Evolutionary conservation across 148 eudicot genomes (phyloP).

Genomic region (Cornus florida): DNA sequence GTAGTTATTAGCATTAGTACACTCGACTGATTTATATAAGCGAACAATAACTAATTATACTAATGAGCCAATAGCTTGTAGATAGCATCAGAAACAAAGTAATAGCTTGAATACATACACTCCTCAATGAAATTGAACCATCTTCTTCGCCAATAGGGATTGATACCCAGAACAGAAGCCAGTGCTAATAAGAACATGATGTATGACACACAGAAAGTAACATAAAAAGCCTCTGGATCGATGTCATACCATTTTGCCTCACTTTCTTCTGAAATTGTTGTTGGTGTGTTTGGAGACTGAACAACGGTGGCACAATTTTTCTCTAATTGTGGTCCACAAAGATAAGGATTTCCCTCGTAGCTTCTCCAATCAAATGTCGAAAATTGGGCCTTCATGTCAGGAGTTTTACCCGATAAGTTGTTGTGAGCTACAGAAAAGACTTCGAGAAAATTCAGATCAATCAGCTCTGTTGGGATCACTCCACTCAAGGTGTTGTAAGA

Average conservation of each 20-base stretch:
- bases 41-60: no score
- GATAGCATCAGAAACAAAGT: background rate
- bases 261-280: background rate
- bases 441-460: no score
- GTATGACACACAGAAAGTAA: background rate
- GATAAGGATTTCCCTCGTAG: background rate
- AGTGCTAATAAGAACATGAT: background rate
- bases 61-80: background rate
- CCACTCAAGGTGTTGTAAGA: no score
- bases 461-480: no score
- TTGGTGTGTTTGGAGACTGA: background rate
- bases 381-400: background rate
- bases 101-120: background rate
- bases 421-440: background rate
- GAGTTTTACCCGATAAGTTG: background rate
- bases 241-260: background rate
- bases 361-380: background rate
- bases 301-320: background rate
- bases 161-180: no score
- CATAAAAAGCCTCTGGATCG: background rate
- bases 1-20: no score
- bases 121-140: background rate
- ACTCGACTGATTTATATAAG: no score
- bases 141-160: background rate
- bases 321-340: background rate